Base-by-base conservation (phyloP, 176 grass and related monocot species). In the Oryza nivara region DNA sequence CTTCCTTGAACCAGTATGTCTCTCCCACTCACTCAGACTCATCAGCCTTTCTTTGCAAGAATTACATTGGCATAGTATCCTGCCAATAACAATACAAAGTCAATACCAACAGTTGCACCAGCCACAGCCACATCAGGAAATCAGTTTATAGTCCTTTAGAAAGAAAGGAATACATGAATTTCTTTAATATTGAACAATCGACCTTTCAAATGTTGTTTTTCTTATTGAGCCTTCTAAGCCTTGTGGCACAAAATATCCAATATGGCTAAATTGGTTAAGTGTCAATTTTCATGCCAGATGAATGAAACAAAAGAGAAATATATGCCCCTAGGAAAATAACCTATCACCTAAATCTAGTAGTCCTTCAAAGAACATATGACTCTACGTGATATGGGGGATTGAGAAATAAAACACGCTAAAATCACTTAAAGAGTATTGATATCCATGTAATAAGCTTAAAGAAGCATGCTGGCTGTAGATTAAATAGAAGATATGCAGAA, bases 1-100 rank as follows among this genome's bases (percentile, higher is more conserved):
- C 84, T 89, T 97, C 86, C 87, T 97, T 82, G 92, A 97, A 25
- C 92, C 92, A 67, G 94, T 97, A 92, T 97, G 94, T 68, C 77
- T 94, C 85, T 97, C 92, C 89, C 90, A 97, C 85, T 91, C 88
- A 82, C 88, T 88, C 32, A 83, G 85, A 67, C 72, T 88, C 92
- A 90, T 81, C 73, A 90, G 72, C 52, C 68, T 92, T 82, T 85
- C 76, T 78, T 94, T 97, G 87, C 94, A 97, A 73, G 84, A 87
- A 49, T 68, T 92, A 63, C 94, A 94, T 67, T 80, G 20, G 81
- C 89, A 97, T 66, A 82, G 45, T 81, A 92, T 92, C 89, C 94
- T 97, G 85, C 47, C 17, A 92, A 15, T 36, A 75, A 82, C 48
- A 86, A 84, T 0, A 41, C 38, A 25, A 25, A 35, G 30, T 92